Evolutionary conservation across 345 rosid genomes (phyloP).

Genomic region (Eucalyptus pumila): DNA sequence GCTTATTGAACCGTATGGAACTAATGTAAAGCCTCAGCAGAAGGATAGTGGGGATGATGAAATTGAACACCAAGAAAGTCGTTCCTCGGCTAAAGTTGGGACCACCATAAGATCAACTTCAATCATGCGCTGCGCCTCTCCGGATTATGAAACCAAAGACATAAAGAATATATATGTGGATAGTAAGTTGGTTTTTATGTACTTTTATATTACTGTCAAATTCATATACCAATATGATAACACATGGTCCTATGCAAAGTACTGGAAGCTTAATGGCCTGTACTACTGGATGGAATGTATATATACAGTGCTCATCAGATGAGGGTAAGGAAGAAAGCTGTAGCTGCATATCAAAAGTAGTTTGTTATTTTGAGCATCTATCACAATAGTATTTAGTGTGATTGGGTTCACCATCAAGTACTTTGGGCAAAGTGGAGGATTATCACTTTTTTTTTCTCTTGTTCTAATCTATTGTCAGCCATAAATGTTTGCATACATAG

Average conservation of each 20-base stretch:
- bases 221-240: not conserved
- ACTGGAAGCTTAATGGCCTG: not conserved
- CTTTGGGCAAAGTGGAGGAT: not conserved
- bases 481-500: not conserved
- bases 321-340: not conserved
- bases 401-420: not conserved
- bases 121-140: constrained; percentile 32
- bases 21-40: constrained; percentile 20
- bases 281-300: not conserved
- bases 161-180: constrained; percentile 95
- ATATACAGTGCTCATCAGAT: not conserved
- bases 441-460: not conserved
- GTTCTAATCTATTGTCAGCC: not conserved
- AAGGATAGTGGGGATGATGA: constrained; percentile 29
- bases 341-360: not conserved
- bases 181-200: constrained; percentile 37
- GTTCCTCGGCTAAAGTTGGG: constrained; percentile 31
- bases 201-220: not conserved
- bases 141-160: constrained; percentile 63
- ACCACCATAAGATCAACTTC: constrained; percentile 20
- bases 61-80: constrained; percentile 23
- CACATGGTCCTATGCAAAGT: not conserved
- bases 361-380: not conserved
- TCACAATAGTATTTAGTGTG: not conserved
- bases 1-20: constrained; percentile 80